Conservation (phyloP, 169 alveolate genomes). For the Eimeria praecox region DNA sequence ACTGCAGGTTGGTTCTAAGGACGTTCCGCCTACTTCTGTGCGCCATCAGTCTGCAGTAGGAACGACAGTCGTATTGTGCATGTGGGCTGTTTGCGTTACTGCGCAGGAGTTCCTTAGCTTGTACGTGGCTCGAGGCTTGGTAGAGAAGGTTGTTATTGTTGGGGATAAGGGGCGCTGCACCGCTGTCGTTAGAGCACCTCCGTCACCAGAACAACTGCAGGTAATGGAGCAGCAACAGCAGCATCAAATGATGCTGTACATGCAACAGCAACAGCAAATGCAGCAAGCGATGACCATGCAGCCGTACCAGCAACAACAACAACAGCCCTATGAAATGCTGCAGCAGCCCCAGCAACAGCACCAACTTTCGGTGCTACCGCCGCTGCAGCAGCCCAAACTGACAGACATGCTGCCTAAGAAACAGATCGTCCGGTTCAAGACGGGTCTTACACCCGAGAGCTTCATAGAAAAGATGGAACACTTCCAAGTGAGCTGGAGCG, state of each 20-base stretch:
- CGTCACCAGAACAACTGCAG: constrained; percentile 63
- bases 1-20: constrained; percentile 41
- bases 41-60: not conserved
- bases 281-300: constrained; percentile 32
- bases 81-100: not conserved
- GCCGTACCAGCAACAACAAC: constrained; percentile 40
- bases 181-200: constrained; percentile 69
- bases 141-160: constrained; percentile 70
- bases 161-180: constrained; percentile 80
- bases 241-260: constrained; percentile 1
- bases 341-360: constrained; percentile 53
- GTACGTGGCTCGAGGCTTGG: constrained; percentile 78
- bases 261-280: constrained; percentile 48
- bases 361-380: not conserved
- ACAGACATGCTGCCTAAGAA: constrained; percentile 44
- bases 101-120: constrained; percentile 74
- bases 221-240: constrained; percentile 45
- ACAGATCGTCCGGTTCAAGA: constrained; percentile 75
- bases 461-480: constrained; percentile 79
- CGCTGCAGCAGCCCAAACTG: constrained; percentile 67
- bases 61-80: not conserved
- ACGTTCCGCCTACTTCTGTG: not conserved
- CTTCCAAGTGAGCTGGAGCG: constrained; percentile 43
- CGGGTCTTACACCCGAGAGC: constrained; percentile 78
- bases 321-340: constrained; percentile 3